Base-by-base conservation (phyloP, 2,329 filamentous ascomycete genomes). In the Diaporthe longicolla region DNA sequence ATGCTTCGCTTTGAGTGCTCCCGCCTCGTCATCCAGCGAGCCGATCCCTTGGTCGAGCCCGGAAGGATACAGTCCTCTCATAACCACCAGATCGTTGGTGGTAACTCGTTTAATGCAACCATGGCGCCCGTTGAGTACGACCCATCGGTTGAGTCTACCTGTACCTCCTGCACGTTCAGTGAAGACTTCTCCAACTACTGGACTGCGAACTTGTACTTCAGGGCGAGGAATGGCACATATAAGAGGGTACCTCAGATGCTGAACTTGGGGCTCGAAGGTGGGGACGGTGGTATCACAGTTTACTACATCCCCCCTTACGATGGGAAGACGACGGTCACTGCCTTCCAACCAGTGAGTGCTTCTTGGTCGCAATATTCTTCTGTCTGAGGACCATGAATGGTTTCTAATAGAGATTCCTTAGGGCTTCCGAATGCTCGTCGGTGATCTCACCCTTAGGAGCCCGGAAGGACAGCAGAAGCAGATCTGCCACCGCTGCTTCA, bases 21-120 rank as follows among this genome's bases (percentile, higher is more conserved):
- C 24, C 77, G 76, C 74, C 77, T 79, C 24, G 77, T 76, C 52
- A 75, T 79, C 35, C 76, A 79, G 68, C 75, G 78, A 37, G 75
- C 78, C 58, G 78, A 79, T 71, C 77, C 77, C 21, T 73, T 80
- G 29, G 82, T 84, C 43, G 82, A 84, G 71, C 82, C 82, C n/a
- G 83, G 83, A 37, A 70, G 76, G 58, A 78, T 79, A 32, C 82
- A 81, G 15, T 82, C 81, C 19, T 77, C 81, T 7, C 83, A 84
- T 77, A 78, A 83, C 54, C 83, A 84, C 72, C 83, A 84, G 76
- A 79, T 84, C 45, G 81, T 83, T 17, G 82, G 83, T 55, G 83
- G 82, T 19, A 82, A 84, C 76, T 81, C 82, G 4, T 84, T 84
- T 80, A 84, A 84, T 73, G 78, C 79, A 0, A 79, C 80, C n/a